phyloP scores from a whole-genome alignment of 768 basidiomycete species.

The Termitomyces titanicus region DNA sequence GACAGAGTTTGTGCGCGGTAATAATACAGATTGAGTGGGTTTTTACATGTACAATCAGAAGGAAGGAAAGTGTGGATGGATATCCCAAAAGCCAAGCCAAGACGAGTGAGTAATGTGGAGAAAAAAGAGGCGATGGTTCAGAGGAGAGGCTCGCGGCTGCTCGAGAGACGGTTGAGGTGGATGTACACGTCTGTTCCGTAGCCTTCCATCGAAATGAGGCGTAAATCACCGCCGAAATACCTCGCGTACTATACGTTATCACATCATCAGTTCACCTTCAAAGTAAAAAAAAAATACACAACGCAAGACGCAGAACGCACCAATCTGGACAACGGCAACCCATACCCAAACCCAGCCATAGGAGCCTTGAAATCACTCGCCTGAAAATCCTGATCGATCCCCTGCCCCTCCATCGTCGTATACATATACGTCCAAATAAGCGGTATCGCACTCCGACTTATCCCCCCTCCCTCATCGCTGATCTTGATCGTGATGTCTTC shows the following conservation, averaged over 20 bases:
- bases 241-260: conserved; percentile 69
- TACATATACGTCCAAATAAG: conserved; percentile 99
- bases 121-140: background rate
- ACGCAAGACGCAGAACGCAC: conserved; percentile 47
- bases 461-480: conserved; percentile 94
- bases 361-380: conserved; percentile 93
- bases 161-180: conserved; percentile 82
- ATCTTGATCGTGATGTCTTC: conserved; percentile 99
- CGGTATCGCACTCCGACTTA: conserved; percentile 83
- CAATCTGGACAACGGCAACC: conserved; percentile 86
- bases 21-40: too few species aligned
- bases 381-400: conserved; percentile 74
- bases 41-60: too few species aligned
- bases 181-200: conserved; percentile 94
- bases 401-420: conserved; percentile 76
- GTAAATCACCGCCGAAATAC: conserved; percentile 92
- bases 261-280: background rate
- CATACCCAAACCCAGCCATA: conserved; percentile 97
- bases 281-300: background rate
- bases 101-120: too few species aligned
- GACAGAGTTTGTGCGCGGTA: too few species aligned
- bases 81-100: too few species aligned
- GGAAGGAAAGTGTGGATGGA: too few species aligned
- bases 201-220: conserved; percentile 98
- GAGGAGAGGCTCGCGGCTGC: conserved; percentile 35